Conservation (phyloP, 2,329 filamentous ascomycete genomes). For the Penicillium rolfsii region DNA sequence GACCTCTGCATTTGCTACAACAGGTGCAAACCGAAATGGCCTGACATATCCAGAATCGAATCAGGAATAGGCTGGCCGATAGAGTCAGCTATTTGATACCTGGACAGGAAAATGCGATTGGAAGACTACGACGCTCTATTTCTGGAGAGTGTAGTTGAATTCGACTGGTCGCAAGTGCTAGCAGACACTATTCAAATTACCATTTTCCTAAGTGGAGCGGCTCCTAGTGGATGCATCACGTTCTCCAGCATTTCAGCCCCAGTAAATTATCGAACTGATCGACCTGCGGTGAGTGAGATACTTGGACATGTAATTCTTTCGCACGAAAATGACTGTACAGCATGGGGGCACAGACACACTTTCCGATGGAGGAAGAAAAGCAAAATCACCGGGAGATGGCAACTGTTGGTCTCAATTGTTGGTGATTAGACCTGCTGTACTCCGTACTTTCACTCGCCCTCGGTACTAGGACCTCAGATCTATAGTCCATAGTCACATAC, state of each 20-base stretch:
- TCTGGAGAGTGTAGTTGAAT: neutral
- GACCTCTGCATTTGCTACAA: neutral
- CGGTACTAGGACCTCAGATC: too few species aligned
- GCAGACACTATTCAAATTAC: neutral
- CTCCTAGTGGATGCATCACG: neutral
- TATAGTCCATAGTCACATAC: neutral
- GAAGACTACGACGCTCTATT: neutral
- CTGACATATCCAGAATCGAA: neutral
- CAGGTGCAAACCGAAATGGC: neutral
- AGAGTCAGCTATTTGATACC: neutral
- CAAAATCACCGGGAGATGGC: neutral
- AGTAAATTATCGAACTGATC: neutral
- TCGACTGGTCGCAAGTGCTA: slow-evolving; percentile 4
- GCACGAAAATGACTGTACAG: neutral
- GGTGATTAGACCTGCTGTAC: too few species aligned
- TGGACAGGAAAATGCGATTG: neutral
- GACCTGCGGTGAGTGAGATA: neutral
- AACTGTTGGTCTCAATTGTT: too few species aligned
- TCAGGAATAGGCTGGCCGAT: neutral
- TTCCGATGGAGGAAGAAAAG: neutral
- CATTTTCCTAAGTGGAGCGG: neutral
- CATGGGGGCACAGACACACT: neutral
- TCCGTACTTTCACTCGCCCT: too few species aligned
- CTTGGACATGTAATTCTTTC: neutral
- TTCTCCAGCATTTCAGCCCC: neutral